phyloP scores from a whole-genome alignment of 1,284 basidiomycete species.

The Filobasidium uniguttulatum region DNA sequence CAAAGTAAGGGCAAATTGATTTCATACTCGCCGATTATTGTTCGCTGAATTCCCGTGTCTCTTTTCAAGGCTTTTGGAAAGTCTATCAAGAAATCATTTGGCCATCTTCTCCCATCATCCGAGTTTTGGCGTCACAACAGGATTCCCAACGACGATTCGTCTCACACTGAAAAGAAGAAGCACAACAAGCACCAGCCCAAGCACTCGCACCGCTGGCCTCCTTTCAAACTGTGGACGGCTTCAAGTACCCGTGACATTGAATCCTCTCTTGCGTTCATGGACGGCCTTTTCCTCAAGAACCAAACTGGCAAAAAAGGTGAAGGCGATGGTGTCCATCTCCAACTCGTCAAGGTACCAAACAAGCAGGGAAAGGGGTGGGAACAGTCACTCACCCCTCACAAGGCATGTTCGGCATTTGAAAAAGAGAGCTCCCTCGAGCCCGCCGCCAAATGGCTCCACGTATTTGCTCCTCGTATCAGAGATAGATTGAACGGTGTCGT shows the following conservation, averaged over 20 bases:
- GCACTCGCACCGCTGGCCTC: conserved; percentile 11
- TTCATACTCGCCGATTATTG: neutral
- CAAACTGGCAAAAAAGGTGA: conserved; percentile 34
- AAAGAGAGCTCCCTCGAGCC: conserved; percentile 35
- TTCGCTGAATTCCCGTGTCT: neutral
- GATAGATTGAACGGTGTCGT: conserved; percentile 23
- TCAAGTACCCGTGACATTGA: conserved; percentile 35
- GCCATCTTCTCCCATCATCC: conserved; percentile 26
- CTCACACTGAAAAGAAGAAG: conserved; percentile 10
- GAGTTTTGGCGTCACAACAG: too few species aligned
- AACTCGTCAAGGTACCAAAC: conserved; percentile 38
- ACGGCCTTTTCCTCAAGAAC: conserved; percentile 36
- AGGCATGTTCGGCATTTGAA: conserved; percentile 37
- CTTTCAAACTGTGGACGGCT: conserved; percentile 37
- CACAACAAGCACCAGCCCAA: conserved; percentile 14
- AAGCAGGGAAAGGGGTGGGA: conserved; percentile 35
- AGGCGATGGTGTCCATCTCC: conserved; percentile 35
- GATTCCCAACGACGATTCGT: neutral
- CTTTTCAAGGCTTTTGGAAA: conserved; percentile 22
- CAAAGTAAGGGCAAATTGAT: neutral
- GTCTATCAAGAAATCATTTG: conserved; percentile 31
- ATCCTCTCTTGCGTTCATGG: conserved; percentile 35
- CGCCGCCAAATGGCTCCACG: conserved; percentile 32
- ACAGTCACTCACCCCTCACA: conserved; percentile 37
- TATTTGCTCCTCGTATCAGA: conserved; percentile 27